A percentile compares a stretch with the other conserved stretches of the same genome.
phyloP scores from a whole-genome alignment of 2,329 filamentous ascomycete species.

The Parascedosporium putredinis region DNA sequence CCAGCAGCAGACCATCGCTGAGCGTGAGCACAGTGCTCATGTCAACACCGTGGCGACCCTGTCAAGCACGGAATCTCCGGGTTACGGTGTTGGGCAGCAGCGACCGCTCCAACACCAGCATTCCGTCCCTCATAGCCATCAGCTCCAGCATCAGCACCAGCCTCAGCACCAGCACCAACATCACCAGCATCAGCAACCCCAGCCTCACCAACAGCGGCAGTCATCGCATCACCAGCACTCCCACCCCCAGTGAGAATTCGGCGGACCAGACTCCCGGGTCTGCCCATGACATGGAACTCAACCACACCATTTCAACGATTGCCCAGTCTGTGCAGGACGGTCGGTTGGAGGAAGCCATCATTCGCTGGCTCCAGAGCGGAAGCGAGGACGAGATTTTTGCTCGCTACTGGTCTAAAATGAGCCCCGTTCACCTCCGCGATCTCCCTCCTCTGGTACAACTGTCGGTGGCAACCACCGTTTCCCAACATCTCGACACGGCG shows the following conservation, averaged over 20 bases:
- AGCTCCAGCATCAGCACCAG: constrained; percentile 26
- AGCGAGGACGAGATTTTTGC: constrained; percentile 54
- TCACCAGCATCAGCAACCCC: constrained; percentile 25
- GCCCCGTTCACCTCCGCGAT: constrained; percentile 35
- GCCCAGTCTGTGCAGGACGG: constrained; percentile 51
- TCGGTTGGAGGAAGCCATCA: constrained; percentile 51
- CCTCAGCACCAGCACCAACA: too few species aligned
- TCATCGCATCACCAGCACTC: constrained; percentile 28
- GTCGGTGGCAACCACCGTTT: constrained; percentile 54
- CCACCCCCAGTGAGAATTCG: constrained; percentile 8
- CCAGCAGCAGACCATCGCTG: constrained; percentile 33
- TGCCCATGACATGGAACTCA: constrained; percentile 36
- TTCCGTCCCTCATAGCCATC: constrained; percentile 9
- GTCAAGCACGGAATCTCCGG: constrained; percentile 11
- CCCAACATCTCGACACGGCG: constrained; percentile 42
- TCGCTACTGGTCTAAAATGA: constrained; percentile 21
- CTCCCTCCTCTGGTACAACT: constrained; percentile 52
- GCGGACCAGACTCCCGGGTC: neutral
- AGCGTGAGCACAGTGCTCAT: constrained; percentile 26
- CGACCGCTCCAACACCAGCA: constrained; percentile 10
- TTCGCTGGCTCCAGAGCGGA: constrained; percentile 56
- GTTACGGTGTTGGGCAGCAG: constrained; percentile 12
- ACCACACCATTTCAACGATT: constrained; percentile 46
- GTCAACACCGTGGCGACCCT: constrained; percentile 17
- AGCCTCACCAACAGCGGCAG: constrained; percentile 31